These are phyloP conservation scores for Zhuliangozyma parablackwelliae DNA, from an alignment of 1,139 yeast species.

Conservation along the genomic window DNA sequence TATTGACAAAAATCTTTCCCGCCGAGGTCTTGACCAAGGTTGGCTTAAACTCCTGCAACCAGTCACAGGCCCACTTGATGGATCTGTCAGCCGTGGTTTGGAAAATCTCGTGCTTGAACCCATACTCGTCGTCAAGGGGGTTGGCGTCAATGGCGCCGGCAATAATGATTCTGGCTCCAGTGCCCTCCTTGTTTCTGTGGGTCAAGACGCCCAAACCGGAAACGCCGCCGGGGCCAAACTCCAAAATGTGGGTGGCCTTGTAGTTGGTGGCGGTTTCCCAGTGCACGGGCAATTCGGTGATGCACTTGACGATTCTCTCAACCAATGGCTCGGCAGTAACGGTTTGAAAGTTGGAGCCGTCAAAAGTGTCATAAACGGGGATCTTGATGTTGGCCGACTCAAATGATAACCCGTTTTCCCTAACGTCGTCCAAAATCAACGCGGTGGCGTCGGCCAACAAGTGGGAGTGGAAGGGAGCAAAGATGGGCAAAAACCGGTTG, in stretches of 20 bases:
- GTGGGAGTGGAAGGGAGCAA: conserved; percentile 96
- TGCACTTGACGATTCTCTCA: conserved; percentile 68
- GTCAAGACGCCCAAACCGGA: conserved; percentile 96
- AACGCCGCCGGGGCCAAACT: conserved; percentile 98
- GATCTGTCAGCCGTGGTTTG: conserved; percentile 54
- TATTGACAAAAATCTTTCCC: conserved; percentile 82
- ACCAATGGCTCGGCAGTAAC: conserved; percentile 38
- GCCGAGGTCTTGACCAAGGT: conserved; percentile 66
- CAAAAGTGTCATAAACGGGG: conserved; percentile 89
- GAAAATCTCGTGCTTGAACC: conserved; percentile 93
- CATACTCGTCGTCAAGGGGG: conserved; percentile 71
- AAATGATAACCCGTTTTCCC: conserved; percentile 52
- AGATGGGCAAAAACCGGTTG: conserved; percentile 90
- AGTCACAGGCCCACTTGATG: conserved; percentile 80
- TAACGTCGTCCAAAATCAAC: conserved; percentile 61
- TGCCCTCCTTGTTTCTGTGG: conserved; percentile 96
- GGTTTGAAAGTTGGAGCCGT: conserved; percentile 73
- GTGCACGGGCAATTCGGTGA: conserved; percentile 84
- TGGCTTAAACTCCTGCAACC: conserved; percentile 89
- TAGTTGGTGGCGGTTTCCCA: conserved; percentile 85
- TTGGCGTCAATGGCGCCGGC: conserved; percentile 82
- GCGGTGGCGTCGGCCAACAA: conserved; percentile 70
- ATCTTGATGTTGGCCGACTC: conserved; percentile 54
- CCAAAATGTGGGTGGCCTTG: conserved; percentile 79
- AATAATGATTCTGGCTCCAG: conserved; percentile 90